phyloP scores from a whole-genome alignment of 2,329 filamentous ascomycete genomes.

The Thelonectria rubi region DNA sequence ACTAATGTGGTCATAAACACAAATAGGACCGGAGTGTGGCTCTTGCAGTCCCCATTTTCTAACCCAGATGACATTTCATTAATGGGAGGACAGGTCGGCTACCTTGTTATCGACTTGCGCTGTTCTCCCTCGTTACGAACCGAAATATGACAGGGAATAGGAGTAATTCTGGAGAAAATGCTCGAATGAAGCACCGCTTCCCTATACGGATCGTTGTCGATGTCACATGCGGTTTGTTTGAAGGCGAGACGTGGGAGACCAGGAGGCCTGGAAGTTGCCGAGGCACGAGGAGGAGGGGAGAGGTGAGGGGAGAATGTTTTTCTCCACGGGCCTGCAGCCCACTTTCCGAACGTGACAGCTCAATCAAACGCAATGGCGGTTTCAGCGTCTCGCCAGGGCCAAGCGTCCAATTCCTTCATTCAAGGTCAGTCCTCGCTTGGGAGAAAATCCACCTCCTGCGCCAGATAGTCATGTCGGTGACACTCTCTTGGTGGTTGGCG shows the following conservation, averaged over 20 bases:
- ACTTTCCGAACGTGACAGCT: constrained; percentile 16
- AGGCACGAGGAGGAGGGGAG: constrained; percentile 10
- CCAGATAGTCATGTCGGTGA: constrained; percentile 9
- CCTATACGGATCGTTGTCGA: background rate
- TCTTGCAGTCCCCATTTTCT: background rate
- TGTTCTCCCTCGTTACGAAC: constrained; percentile 5
- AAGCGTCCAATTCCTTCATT: constrained; percentile 22
- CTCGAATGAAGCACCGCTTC: constrained; percentile 15
- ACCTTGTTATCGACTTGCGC: constrained; percentile 8
- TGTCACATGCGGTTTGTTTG: constrained; percentile 21
- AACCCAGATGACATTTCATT: constrained; percentile 12
- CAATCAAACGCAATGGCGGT: constrained; percentile 30
- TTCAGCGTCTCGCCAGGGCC: constrained; percentile 29
- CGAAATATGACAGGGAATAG: constrained; percentile 20
- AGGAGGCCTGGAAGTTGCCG: constrained; percentile 19
- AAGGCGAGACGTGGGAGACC: constrained; percentile 6
- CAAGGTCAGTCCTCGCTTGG: constrained; percentile 22
- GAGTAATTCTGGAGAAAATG: constrained; percentile 8
- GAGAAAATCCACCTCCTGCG: background rate
- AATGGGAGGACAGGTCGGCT: constrained; percentile 1
- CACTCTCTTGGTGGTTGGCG: background rate
- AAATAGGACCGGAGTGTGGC: constrained; percentile 6
- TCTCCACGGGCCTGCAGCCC: constrained; percentile 20
- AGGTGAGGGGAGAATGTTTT: constrained; percentile 3
- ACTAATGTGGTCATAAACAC: constrained; percentile 6